Evolutionary conservation across 129 eudicot genomes (phyloP), one percentile per base, ranked within the genome.

Genomic region (Lonicera japonica): DNA sequence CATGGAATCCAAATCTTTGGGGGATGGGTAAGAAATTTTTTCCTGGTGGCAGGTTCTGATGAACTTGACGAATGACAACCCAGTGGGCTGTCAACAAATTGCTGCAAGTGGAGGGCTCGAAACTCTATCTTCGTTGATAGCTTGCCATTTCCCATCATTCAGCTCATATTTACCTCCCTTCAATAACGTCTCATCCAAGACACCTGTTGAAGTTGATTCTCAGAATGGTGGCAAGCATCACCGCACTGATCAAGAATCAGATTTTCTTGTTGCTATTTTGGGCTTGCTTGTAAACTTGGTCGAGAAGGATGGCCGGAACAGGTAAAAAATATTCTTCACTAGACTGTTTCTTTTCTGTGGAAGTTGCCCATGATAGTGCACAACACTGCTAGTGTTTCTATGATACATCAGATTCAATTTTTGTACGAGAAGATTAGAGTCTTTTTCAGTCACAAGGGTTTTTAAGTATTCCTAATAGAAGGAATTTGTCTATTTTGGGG

Each of bases 201-300:
- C 83, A 21, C 54, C 29, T 64, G 18, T 77, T 52, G 79, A 70
- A 47, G 59, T 48, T 40, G 71, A 61, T 56, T 51, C 50, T 67
- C 70, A 51, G 57, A 75, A 64, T 25, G 70, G 73, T 25, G 70
- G 73, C 53, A 61, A 74, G 40, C 36, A 29, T 10, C 91, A 74
- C 60, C 89, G 84, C 46, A 79, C 75, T 18, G 97, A 90, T 77
- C 87, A 84, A 48, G 97, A 90, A 70, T 71, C 83, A 66, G 95
- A 90, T 70, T 75, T 90, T 76, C 97, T 90, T 47, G 97, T 90
- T 45, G 89, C 94, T 63, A 81, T 90, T 68, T 80, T 90, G 70
- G 95, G 97, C 13, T 63, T 90, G 83, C 97, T 90, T 56, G 97
- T 90, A 20, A 90, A 90, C 68, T 70, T 90, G 80, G 87, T 90